These are phyloP conservation scores for Hydrangea macrophylla DNA, from an alignment of 148 eudicot genomes.

Conservation along the genomic window DNA sequence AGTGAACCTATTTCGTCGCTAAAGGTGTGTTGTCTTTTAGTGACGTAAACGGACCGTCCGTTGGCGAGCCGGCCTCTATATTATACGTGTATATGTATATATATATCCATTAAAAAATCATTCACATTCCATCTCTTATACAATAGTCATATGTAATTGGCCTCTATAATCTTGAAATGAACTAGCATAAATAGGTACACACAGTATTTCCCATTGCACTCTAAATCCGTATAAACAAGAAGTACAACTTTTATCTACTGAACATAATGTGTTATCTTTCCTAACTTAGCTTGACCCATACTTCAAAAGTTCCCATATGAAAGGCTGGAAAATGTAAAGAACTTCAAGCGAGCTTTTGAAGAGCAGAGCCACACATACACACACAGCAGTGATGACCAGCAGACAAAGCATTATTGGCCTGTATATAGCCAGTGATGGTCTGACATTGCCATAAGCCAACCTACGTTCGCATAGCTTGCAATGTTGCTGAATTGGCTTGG, in stretches of 20 bases:
- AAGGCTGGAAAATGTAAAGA: constrained; percentile 47
- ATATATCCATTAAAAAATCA: too few species aligned
- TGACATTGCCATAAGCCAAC: constrained; percentile 27
- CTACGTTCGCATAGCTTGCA: constrained; percentile 62
- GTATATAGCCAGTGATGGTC: constrained; percentile 41
- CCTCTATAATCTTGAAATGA: background rate
- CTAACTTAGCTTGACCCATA: constrained; percentile 63
- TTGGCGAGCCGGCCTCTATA: too few species aligned
- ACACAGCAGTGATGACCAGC: constrained; percentile 81
- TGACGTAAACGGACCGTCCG: too few species aligned
- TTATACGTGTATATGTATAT: too few species aligned
- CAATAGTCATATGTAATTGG: background rate
- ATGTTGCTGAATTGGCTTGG: constrained; percentile 10
- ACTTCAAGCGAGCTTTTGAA: constrained; percentile 87
- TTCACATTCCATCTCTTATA: too few species aligned
- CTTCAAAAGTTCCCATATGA: constrained; percentile 74
- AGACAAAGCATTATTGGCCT: constrained; percentile 80
- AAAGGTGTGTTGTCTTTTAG: too few species aligned
- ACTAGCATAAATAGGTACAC: constrained; percentile 8
- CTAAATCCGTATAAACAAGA: constrained; percentile 12
- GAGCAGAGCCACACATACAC: constrained; percentile 83
- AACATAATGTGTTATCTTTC: too few species aligned
- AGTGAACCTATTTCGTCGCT: too few species aligned
- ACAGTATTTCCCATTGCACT: background rate
- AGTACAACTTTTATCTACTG: background rate